Evolutionary conservation across 2,329 filamentous ascomycete species (phyloP).

Genomic region (Botrytis aclada): DNA sequence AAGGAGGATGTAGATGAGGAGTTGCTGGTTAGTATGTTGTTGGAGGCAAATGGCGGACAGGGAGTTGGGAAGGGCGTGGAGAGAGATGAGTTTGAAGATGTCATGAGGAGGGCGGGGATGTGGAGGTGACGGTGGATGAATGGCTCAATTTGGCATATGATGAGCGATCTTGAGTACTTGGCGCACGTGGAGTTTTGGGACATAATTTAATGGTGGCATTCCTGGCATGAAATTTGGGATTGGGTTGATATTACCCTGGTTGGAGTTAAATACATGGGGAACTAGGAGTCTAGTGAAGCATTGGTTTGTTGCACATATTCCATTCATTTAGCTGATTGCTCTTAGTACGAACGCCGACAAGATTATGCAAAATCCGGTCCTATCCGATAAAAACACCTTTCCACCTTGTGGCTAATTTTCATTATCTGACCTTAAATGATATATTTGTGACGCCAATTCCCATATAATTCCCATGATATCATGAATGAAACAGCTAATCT

Average conservation of each 20-base stretch:
- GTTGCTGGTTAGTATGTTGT: constrained; percentile 86
- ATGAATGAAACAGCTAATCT: constrained; percentile 14
- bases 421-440: constrained; percentile 11
- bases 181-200: background rate
- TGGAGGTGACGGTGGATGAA: constrained; percentile 28
- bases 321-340: constrained; percentile 7
- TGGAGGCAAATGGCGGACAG: constrained; percentile 84
- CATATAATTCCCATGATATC: constrained; percentile 1
- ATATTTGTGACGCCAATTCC: constrained; percentile 12
- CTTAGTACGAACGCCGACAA: constrained; percentile 20
- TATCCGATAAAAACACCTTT: constrained; percentile 20
- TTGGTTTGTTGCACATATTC: constrained; percentile 16
- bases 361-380: constrained; percentile 24
- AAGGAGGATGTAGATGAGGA: constrained; percentile 84
- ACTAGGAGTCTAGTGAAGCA: background rate
- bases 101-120: constrained; percentile 37
- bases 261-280: background rate
- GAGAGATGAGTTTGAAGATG: constrained; percentile 56
- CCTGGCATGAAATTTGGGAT: constrained; percentile 6
- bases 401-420: constrained; percentile 10
- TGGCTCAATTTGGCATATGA: background rate
- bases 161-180: background rate
- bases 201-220: background rate
- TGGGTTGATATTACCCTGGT: background rate
- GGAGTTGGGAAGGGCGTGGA: constrained; percentile 69